Evolutionary conservation across 768 basidiomycete genomes (phyloP).

Genomic region (Phylloporus rhodoxanthus): DNA sequence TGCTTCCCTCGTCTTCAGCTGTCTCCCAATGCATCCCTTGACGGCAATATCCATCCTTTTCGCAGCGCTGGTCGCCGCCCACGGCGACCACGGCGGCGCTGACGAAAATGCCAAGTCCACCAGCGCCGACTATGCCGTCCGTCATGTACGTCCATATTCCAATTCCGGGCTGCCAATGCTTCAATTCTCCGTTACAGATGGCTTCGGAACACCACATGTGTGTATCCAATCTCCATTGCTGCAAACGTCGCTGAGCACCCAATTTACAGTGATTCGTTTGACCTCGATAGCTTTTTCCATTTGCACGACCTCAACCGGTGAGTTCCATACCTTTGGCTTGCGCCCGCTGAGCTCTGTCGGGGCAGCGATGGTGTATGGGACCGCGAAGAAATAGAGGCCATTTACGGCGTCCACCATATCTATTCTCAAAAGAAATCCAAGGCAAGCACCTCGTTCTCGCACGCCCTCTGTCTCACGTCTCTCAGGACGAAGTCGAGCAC

Average conservation of each 20-base stretch:
- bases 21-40: slow-evolving; percentile 41
- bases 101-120: slow-evolving; percentile 54
- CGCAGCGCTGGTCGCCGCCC: slow-evolving; percentile 36
- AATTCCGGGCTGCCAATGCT: slow-evolving; percentile 5
- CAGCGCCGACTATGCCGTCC: slow-evolving; percentile 62
- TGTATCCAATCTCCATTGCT: slow-evolving; percentile 12
- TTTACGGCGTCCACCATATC: slow-evolving; percentile 94
- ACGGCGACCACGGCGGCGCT: slow-evolving; percentile 57
- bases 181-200: slow-evolving; percentile 53
- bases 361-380: slow-evolving; percentile 76
- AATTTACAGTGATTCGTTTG: slow-evolving; percentile 68
- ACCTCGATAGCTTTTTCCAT: slow-evolving; percentile 85
- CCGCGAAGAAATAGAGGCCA: slow-evolving; percentile 83
- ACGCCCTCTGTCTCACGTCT: background rate
- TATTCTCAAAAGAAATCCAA: slow-evolving; percentile 79
- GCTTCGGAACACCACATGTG: slow-evolving; percentile 85
- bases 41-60: slow-evolving; percentile 38
- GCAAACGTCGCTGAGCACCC: background rate
- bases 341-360: background rate
- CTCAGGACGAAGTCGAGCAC: slow-evolving; percentile 69
- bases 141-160: slow-evolving; percentile 66
- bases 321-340: slow-evolving; percentile 13
- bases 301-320: slow-evolving; percentile 89
- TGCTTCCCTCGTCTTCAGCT: slow-evolving; percentile 1
- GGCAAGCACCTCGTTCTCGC: slow-evolving; percentile 29